phyloP scores from a whole-genome alignment of 192 early-diverging fungal species.

The Gryganskiella cystojenkinii region DNA sequence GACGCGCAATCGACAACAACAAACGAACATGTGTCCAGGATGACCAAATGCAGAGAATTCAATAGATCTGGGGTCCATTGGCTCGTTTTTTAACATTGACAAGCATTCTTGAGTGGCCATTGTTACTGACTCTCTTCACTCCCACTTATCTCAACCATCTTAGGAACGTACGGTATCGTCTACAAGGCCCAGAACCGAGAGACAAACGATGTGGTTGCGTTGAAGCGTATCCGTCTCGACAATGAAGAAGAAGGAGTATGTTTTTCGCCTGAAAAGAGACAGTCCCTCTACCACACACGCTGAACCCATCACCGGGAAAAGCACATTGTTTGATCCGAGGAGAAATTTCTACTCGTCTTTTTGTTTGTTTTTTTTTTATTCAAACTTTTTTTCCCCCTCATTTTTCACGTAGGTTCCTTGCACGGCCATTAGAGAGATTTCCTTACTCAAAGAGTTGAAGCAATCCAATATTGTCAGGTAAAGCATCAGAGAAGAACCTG shows the following conservation, averaged over 20 bases:
- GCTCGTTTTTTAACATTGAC: not conserved
- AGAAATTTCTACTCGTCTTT: too few species aligned
- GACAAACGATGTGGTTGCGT: conserved; percentile 94
- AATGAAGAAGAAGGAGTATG: conserved; percentile 92
- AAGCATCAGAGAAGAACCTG: not conserved
- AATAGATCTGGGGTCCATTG: not conserved
- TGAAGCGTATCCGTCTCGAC: conserved; percentile 93
- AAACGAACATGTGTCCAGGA: too few species aligned
- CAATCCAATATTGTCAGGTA: conserved; percentile 89
- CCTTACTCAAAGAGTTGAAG: conserved; percentile 84
- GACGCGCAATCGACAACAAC: too few species aligned
- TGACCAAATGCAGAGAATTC: not conserved
- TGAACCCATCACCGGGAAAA: too few species aligned
- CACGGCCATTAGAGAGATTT: conserved; percentile 89
- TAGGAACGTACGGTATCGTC: conserved; percentile 97
- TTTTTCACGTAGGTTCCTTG: conserved; percentile 71
- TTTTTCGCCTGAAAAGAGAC: too few species aligned
- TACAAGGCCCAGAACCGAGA: conserved; percentile 99
- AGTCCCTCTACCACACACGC: too few species aligned
- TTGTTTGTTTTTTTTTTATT: not conserved
- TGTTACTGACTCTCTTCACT: not conserved
- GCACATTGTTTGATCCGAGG: too few species aligned
- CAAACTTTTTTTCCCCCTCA: not conserved
- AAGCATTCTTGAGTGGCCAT: not conserved
- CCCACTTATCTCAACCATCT: not conserved